Evolutionary conservation across 1,284 basidiomycete genomes (phyloP), one percentile per base, ranked within the genome.

Genomic region (Apiotrichum akiyoshidainum): DNA sequence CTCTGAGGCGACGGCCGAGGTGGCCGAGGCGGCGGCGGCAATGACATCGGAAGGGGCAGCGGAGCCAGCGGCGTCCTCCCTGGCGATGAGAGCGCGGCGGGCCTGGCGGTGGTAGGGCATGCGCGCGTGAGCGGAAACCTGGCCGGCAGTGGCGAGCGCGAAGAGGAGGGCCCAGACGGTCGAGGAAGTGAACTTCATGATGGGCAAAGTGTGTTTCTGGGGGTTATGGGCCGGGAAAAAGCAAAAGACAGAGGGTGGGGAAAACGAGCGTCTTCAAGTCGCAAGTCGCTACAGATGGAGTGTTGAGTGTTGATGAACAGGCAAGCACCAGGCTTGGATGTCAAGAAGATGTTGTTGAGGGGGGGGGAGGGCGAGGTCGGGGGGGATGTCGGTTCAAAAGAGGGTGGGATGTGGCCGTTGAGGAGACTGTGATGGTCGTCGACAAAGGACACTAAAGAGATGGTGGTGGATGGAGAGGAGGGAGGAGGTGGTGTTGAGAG

Each of bases 61-160:
- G 37, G 19, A 11, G 26, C 40, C 21, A 37, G 35, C 6, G 21
- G 19, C 11, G 19, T 54, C 56, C 26, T 39, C 35, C 41, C 45
- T 48, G 39, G 41, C 44, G 22, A 54, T 13, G 12, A 46, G 41
- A 37, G 37, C 37, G 41, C 19, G 22, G 26, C 54, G 52, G n/a
- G 34, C 33, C 26, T 46, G 31, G 34, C 61, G 52, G 54, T 40
- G 46, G 48, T 48, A 54, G 12, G 42, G 41, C n/a, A 52, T 47
- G 41, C 61, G 55, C 37, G 40, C 31, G 48, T 59, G 52, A 34
- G 61, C 61, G 21, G 53, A 42, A n/a, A 54, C 61, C 50, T 63
- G 58, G 46, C 55, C 54, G 22, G 58, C 58, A n/a, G 61, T 55
- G 39, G 56, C 55, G 19, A 63, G 58, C 31, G 58, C 58, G 22